Evolutionary conservation across 2,329 filamentous ascomycete genomes (phyloP), one percentile per base, ranked within the genome.

Genomic region (Alternaria metachromatica): DNA sequence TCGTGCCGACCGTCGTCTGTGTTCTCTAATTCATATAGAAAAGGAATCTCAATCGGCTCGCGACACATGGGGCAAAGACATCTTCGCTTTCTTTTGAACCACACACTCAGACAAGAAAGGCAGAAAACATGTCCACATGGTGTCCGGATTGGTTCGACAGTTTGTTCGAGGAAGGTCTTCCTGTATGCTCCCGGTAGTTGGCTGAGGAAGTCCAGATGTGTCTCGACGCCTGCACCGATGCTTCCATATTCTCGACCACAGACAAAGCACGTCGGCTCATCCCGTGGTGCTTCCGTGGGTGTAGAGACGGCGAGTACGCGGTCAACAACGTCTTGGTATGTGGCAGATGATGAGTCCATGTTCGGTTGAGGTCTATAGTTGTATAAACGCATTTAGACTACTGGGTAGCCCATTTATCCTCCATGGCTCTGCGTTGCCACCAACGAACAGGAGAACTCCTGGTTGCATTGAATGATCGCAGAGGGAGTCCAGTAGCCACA

Each of bases 11-110:
- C 49, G n/a, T 56, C 30, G 10, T 56, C 58, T 20, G 50, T 43
- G 7, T 58, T 43, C 3, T 41, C 43, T 13, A 37, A 6, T 33
- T 46, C 37, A 13, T 13, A 45, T 3, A 25, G 5, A 6, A 28
- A 20, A 1, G 49, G n/a, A 12, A 60, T 20, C n/a, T 23, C 15
- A 12, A 62, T 55, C 15, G 20, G 26, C 4, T 13, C 6, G 12
- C 63, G 60, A 18, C 63, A 66, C 33, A 58, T 46, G 13, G 61
- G 57, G 23, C 64, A 61, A 12, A 25, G 50, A 20, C 56, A 25
- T 5, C 2, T 10, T 10, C 7, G n/a, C n/a, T 33, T 37, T 13
- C n/a, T 28, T n/a, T 37, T 41, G 20, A 53, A 55, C 55, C 50
- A 62, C n/a, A n/a, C 15, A 25, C 55, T 54, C n/a, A 66, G 44